These are phyloP conservation scores for Tuber brumale DNA, from an alignment of 495 filamentous ascomycete genomes.

Conservation along the genomic window DNA sequence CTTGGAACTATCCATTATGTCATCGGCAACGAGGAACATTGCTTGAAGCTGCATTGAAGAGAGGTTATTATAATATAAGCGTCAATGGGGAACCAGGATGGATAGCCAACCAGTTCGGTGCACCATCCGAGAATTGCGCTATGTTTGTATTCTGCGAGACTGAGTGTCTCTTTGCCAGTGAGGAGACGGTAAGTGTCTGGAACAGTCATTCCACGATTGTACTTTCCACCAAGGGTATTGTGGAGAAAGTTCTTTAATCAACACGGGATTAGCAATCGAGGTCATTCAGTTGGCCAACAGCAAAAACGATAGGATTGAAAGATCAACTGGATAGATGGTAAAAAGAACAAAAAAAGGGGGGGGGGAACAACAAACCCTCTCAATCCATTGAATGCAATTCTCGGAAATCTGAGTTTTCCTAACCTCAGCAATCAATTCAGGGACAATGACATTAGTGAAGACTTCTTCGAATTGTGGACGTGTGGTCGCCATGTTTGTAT, in stretches of 20 bases:
- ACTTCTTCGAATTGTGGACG: slow-evolving; percentile 67
- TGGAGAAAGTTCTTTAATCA: slow-evolving; percentile 60
- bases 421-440: slow-evolving; percentile 64
- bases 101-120: slow-evolving; percentile 61
- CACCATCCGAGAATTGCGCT: slow-evolving; percentile 87
- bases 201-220: slow-evolving; percentile 97
- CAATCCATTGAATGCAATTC: slow-evolving; percentile 79
- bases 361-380: slow-evolving; percentile 55
- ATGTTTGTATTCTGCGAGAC: slow-evolving; percentile 72
- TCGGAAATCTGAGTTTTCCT: slow-evolving; percentile 73
- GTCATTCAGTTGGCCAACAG: neutral
- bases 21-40: slow-evolving; percentile 96
- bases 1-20: slow-evolving; percentile 94
- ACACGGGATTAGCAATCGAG: slow-evolving; percentile 31
- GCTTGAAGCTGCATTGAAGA: slow-evolving; percentile 60
- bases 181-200: slow-evolving; percentile 81
- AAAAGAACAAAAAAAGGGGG: slow-evolving; percentile 10
- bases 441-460: slow-evolving; percentile 69
- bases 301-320: neutral
- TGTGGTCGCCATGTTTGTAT: slow-evolving; percentile 33
- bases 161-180: slow-evolving; percentile 58
- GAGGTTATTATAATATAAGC: slow-evolving; percentile 14
- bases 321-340: no score
- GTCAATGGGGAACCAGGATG: neutral
- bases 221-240: slow-evolving; percentile 91